phyloP scores from a whole-genome alignment of 169 alveolate species.

The Eimeria necatrix region DNA sequence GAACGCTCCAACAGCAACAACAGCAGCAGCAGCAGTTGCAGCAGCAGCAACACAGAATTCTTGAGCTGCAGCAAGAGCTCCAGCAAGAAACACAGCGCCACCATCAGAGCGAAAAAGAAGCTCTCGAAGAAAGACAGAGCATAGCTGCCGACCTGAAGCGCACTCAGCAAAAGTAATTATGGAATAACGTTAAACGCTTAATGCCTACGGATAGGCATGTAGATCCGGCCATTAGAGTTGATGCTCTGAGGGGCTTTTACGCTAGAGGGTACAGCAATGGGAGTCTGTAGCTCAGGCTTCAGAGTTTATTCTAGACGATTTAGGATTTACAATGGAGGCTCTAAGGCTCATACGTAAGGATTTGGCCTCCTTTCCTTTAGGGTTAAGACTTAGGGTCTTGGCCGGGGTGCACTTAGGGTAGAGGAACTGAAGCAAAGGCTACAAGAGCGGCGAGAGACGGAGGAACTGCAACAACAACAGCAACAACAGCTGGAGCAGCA shows the following conservation, averaged over 20 bases:
- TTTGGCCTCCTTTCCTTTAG: not conserved
- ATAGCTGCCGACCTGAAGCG: not conserved
- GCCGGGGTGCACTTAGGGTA: not conserved
- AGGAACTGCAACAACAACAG: constrained; percentile 58
- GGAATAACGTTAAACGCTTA: too few species aligned
- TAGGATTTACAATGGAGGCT: too few species aligned
- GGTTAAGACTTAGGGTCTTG: not conserved
- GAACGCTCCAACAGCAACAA: constrained; percentile 48
- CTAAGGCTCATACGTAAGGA: too few species aligned
- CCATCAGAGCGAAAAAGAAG: constrained; percentile 43
- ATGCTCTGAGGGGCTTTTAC: too few species aligned
- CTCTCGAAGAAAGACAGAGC: not conserved
- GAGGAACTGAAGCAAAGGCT: constrained; percentile 51
- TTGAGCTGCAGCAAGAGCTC: constrained; percentile 71
- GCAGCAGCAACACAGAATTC: constrained; percentile 51
- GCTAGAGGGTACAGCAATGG: too few species aligned
- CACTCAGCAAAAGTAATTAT: constrained; percentile 12
- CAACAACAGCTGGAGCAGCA: constrained; percentile 46
- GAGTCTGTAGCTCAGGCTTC: too few species aligned
- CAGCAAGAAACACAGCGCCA: constrained; percentile 62
- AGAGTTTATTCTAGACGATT: too few species aligned
- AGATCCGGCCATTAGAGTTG: too few species aligned
- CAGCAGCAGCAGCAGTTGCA: constrained; percentile 63
- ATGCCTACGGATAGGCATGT: too few species aligned
- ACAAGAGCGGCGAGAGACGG: constrained; percentile 64